Evolutionary conservation across 306 rosid species (phyloP).

Genomic region (Quercus engelmannii): DNA sequence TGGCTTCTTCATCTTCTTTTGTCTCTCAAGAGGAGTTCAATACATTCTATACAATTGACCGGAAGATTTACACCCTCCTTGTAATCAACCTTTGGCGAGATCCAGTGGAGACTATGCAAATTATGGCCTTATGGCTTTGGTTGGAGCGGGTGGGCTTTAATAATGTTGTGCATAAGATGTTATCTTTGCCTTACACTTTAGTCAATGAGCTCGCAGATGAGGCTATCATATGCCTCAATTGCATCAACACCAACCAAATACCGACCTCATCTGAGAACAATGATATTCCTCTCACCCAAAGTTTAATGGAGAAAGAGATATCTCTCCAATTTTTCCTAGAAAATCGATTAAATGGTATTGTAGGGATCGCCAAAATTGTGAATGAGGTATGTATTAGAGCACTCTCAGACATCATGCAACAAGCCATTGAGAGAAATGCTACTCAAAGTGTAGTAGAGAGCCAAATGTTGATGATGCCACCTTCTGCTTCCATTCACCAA

Average conservation of each 20-base stretch:
- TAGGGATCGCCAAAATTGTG: conserved; percentile 26
- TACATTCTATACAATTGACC: conserved; percentile 52
- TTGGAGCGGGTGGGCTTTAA: conserved; percentile 50
- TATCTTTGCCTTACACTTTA: conserved; percentile 35
- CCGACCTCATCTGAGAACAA: conserved; percentile 1
- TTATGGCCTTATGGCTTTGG: conserved; percentile 72
- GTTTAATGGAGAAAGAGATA: conserved; percentile 38
- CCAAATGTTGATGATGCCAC: background rate
- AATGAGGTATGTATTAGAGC: conserved; percentile 43
- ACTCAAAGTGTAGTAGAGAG: background rate
- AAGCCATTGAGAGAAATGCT: conserved; percentile 14
- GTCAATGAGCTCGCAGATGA: conserved; percentile 69
- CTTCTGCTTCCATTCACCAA: background rate
- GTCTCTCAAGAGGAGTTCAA: conserved; percentile 47
- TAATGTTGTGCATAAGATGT: conserved; percentile 33
- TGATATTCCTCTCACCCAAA: conserved; percentile 48
- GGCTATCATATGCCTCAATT: conserved; percentile 38
- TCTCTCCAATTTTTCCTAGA: conserved; percentile 23
- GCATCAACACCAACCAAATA: conserved; percentile 12
- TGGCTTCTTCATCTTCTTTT: conserved; percentile 13
- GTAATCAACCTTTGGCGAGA: conserved; percentile 43
- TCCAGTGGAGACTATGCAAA: conserved; percentile 55
- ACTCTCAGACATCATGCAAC: conserved; percentile 44
- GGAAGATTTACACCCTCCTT: conserved; percentile 48
- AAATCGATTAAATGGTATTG: conserved; percentile 11